phyloP scores from a whole-genome alignment of 1,284 basidiomycete genomes.

The Butyriboletus appendiculatus region DNA sequence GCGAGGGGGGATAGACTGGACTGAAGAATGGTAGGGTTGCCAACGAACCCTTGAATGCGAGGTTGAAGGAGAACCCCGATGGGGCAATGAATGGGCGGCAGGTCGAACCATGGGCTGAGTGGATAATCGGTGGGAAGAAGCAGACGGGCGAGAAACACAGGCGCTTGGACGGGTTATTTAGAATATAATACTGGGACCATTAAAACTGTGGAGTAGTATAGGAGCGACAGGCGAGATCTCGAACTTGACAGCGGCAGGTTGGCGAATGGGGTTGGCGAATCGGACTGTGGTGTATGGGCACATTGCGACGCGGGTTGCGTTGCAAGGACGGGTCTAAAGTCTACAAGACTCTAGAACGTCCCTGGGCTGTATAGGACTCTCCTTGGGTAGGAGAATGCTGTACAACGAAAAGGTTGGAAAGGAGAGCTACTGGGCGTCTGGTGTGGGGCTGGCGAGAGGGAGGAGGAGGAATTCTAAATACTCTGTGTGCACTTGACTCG shows the following conservation, averaged over 20 bases:
- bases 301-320: conserved; percentile 38
- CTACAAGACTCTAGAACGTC: conserved; percentile 35
- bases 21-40: conserved; percentile 62
- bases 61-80: conserved; percentile 61
- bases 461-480: conserved; percentile 24
- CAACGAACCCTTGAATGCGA: conserved; percentile 56
- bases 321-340: conserved; percentile 33
- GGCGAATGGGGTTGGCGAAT: conserved; percentile 32
- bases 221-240: conserved; percentile 15
- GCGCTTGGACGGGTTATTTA: conserved; percentile 33
- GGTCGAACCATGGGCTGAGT: conserved; percentile 51
- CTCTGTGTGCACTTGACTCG: conserved; percentile 19
- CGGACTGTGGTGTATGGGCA: conserved; percentile 27
- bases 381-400: conserved; percentile 25
- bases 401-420: conserved; percentile 6
- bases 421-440: conserved; percentile 9
- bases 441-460: not conserved
- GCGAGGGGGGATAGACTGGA: conserved; percentile 39
- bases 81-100: conserved; percentile 60
- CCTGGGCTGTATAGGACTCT: conserved; percentile 28
- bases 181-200: conserved; percentile 41
- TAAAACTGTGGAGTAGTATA: conserved; percentile 22
- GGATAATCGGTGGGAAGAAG: conserved; percentile 17
- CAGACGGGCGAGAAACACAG: conserved; percentile 18
- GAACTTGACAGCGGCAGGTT: conserved; percentile 10